phyloP scores from a whole-genome alignment of 306 rosid genomes.

The Medicago arabica region DNA sequence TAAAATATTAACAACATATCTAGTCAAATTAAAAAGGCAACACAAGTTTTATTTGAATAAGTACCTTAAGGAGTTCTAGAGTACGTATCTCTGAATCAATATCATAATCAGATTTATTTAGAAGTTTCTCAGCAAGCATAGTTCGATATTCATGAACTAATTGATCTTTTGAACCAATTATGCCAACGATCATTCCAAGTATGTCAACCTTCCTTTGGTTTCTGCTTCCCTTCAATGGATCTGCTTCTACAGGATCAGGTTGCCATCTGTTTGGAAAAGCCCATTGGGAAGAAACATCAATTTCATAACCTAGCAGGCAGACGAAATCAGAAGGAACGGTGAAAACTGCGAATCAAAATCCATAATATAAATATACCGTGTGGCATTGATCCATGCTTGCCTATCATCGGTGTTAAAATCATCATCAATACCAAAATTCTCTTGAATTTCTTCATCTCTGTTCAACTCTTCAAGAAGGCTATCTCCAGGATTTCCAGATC shows the following conservation, averaged over 20 bases:
- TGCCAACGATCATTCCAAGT: slow-evolving; percentile 97
- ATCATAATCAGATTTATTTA: slow-evolving; percentile 94
- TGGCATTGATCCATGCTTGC: slow-evolving; percentile 91
- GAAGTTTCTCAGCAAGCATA: slow-evolving; percentile 98
- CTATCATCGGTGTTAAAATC: slow-evolving; percentile 90
- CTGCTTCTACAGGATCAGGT: slow-evolving; percentile 99
- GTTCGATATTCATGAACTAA: slow-evolving; percentile 93
- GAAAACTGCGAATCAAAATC: slow-evolving; percentile 13
- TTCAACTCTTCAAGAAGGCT: slow-evolving; percentile 99
- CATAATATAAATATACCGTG: slow-evolving; percentile 55
- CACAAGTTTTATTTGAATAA: slow-evolving; percentile 23
- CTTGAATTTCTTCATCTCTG: slow-evolving; percentile 91
- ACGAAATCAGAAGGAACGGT: slow-evolving; percentile 14
- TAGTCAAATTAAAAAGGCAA: slow-evolving; percentile 33
- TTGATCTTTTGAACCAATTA: slow-evolving; percentile 96
- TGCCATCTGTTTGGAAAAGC: slow-evolving; percentile 79
- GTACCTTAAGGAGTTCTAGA: slow-evolving; percentile 92
- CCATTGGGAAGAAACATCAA: slow-evolving; percentile 36
- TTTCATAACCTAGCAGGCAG: slow-evolving; percentile 16
- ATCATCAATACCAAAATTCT: slow-evolving; percentile 73
- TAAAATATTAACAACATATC: slow-evolving; percentile 37
- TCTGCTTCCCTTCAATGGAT: slow-evolving; percentile 89
- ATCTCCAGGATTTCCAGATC: slow-evolving; percentile 90
- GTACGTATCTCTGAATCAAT: slow-evolving; percentile 94
- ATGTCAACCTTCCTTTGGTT: slow-evolving; percentile 90